These are phyloP conservation scores for Mortierella sp. DNA, from an alignment of 371 early-diverging fungal species.

Conservation along the genomic window DNA sequence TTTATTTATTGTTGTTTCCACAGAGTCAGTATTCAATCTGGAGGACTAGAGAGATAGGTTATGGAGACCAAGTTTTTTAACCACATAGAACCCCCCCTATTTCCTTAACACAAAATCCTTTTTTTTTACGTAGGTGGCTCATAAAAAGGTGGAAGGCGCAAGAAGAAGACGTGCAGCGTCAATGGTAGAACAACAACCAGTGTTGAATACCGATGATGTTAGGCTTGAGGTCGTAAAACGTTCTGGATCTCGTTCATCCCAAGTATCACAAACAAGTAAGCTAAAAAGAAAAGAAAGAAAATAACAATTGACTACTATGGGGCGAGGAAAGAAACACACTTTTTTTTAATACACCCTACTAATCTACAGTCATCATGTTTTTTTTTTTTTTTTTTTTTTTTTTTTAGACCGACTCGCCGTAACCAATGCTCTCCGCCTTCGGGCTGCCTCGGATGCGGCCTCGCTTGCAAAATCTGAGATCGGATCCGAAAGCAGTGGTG, in stretches of 20 bases:
- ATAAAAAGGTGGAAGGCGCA: constrained; percentile 41
- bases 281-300: too few relatives aligned
- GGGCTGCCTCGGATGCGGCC: constrained; percentile 46
- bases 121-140: constrained; percentile 50
- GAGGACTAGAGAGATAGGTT: neutral
- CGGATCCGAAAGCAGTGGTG: constrained; percentile 19
- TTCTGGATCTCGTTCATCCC: constrained; percentile 29
- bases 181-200: constrained; percentile 36
- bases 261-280: constrained; percentile 41
- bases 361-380: neutral
- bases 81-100: too few relatives aligned
- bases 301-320: too few relatives aligned
- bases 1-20: too few relatives aligned
- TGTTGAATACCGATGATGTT: constrained; percentile 19
- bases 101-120: too few relatives aligned
- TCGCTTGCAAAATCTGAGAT: constrained; percentile 34
- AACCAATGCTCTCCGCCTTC: constrained; percentile 31
- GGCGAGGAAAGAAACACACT: too few relatives aligned
- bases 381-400: too few relatives aligned
- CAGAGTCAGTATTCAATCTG: neutral
- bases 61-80: too few relatives aligned
- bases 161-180: constrained; percentile 40
- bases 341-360: too few relatives aligned
- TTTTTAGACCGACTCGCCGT: constrained; percentile 30
- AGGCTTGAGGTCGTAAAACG: constrained; percentile 20